Evolutionary conservation across 164 flowering plant species (phyloP).

Genomic region (Stephania cephalantha): DNA sequence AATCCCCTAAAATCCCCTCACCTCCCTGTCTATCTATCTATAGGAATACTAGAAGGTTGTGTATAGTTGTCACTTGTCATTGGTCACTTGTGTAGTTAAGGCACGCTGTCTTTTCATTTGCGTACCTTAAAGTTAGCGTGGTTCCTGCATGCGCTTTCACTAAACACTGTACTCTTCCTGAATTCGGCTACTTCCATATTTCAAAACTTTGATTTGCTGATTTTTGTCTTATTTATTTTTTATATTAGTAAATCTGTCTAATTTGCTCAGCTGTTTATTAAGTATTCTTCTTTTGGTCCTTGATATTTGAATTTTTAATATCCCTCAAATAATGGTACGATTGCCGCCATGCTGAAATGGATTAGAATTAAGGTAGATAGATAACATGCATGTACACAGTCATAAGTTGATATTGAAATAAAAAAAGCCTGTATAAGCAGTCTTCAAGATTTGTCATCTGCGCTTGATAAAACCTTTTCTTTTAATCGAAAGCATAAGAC

Average conservation of each 20-base stretch:
- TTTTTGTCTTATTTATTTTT: background rate
- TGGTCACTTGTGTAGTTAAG: background rate
- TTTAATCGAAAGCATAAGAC: no score
- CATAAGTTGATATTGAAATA: no score
- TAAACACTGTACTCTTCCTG: background rate
- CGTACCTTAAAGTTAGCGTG: background rate
- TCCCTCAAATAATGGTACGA: background rate
- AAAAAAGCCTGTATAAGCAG: no score
- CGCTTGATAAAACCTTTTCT: no score
- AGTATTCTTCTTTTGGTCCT: no score
- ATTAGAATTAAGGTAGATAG: no score
- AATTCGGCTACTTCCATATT: background rate
- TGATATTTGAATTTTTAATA: no score
- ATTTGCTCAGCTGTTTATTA: background rate
- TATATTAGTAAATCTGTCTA: background rate
- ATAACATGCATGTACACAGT: no score
- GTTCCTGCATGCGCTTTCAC: background rate
- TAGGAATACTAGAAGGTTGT: background rate
- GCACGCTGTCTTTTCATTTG: background rate
- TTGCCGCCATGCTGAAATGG: background rate
- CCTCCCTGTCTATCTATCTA: background rate
- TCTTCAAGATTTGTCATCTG: no score
- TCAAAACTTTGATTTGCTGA: background rate
- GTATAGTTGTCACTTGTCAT: background rate
- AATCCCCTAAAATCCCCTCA: no score